Conservation (phyloP, 2,329 filamentous ascomycete genomes). For the Penicillium carneum region DNA sequence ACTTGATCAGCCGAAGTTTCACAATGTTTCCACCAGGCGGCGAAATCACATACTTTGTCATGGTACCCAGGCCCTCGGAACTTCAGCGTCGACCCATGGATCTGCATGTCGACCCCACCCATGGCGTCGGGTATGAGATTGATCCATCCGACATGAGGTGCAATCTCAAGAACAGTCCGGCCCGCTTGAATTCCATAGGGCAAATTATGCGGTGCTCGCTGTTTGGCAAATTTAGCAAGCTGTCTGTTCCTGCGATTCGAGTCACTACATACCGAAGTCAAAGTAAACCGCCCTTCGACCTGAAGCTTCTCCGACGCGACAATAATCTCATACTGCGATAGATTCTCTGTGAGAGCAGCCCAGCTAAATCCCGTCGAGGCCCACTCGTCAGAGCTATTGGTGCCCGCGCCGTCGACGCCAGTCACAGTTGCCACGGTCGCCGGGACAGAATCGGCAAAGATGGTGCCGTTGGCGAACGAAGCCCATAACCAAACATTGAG, state of each 20-base stretch:
- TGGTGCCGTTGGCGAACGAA: conserved; percentile 39
- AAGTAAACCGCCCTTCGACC: conserved; percentile 22
- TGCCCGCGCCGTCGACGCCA: background rate
- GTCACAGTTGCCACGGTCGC: conserved; percentile 26
- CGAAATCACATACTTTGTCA: conserved; percentile 48
- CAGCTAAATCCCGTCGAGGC: conserved; percentile 24
- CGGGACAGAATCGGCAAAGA: conserved; percentile 23
- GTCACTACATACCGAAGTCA: conserved; percentile 23
- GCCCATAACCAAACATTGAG: conserved; percentile 40
- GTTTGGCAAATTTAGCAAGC: too few species aligned
- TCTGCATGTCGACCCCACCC: conserved; percentile 41
- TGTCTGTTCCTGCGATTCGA: background rate
- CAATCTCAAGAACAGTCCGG: conserved; percentile 21
- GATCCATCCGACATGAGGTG: conserved; percentile 50
- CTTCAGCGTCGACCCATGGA: conserved; percentile 40
- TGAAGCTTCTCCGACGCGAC: conserved; percentile 24
- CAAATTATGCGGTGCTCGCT: conserved; percentile 22
- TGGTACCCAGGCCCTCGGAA: conserved; percentile 55
- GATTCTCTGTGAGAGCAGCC: conserved; percentile 10
- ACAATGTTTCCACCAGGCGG: background rate
- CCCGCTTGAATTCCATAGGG: conserved; percentile 27
- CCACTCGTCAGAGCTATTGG: conserved; percentile 21
- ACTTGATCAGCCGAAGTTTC: background rate
- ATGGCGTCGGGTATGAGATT: conserved; percentile 48
- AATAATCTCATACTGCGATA: conserved; percentile 25